Conservation (phyloP, 1,284 basidiomycete genomes). For the Fereydounia khargensis region DNA sequence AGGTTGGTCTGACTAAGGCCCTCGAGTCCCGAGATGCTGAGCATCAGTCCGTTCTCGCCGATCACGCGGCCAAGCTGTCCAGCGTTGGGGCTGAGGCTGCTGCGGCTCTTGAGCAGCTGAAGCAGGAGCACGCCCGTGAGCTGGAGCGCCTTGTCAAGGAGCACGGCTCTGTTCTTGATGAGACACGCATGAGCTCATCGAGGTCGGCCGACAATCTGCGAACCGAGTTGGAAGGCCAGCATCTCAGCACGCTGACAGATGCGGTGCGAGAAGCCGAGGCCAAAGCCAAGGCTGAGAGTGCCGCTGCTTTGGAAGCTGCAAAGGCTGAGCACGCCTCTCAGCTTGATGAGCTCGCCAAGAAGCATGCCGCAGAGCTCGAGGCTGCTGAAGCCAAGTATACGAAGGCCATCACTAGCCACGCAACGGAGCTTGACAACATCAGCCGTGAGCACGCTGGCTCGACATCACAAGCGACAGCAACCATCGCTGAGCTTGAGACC, state of each 20-base stretch:
- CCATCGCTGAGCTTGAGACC: background rate
- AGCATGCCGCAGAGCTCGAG: conserved; percentile 18
- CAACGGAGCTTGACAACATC: conserved; percentile 7
- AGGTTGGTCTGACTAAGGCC: conserved; percentile 5
- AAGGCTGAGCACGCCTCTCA: background rate
- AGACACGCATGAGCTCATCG: conserved; percentile 9
- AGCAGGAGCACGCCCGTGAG: conserved; percentile 10
- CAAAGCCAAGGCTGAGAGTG: conserved; percentile 4
- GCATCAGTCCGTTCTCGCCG: conserved; percentile 8
- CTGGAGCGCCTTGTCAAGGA: conserved; percentile 1
- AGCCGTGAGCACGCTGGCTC: conserved; percentile 10
- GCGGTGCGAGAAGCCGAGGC: conserved; percentile 15
- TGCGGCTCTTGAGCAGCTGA: conserved; percentile 4
- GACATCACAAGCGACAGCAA: background rate
- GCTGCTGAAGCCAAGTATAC: conserved; percentile 1
- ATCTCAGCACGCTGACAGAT: conserved; percentile 13
- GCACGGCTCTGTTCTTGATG: conserved; percentile 5
- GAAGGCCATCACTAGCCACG: conserved; percentile 1
- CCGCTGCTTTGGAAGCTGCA: background rate
- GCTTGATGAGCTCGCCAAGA: conserved; percentile 6
- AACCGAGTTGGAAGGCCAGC: conserved; percentile 29
- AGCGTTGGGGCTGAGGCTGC: conserved; percentile 11
- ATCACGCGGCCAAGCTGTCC: conserved; percentile 9
- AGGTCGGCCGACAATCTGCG: conserved; percentile 4
- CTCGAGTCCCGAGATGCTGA: conserved; percentile 20